Evolutionary conservation across 345 rosid genomes (phyloP).

Genomic region (Rhizophora mangle): DNA sequence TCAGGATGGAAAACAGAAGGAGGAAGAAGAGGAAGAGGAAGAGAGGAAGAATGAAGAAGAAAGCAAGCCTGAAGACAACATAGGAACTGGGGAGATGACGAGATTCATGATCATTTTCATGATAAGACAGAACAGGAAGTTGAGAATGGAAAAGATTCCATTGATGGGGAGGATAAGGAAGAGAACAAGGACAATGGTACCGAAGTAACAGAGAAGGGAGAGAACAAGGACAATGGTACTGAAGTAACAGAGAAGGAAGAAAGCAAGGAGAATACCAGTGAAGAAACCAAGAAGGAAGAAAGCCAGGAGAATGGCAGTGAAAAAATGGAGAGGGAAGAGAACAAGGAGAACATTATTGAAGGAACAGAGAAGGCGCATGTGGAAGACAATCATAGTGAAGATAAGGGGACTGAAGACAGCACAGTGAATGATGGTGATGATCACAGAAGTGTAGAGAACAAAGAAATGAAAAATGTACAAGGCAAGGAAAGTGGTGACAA

Average conservation of each 20-base stretch:
- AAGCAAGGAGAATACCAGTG: conserved; percentile 9
- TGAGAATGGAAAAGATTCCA: background rate
- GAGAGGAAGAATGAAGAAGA: conserved; percentile 37
- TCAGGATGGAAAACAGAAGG: conserved; percentile 37
- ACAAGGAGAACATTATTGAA: background rate
- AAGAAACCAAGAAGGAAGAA: conserved; percentile 11
- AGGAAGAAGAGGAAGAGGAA: conserved; percentile 42
- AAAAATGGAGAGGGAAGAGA: conserved; percentile 10
- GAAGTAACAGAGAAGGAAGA: conserved; percentile 13
- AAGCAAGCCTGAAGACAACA: conserved; percentile 34
- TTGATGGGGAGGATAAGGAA: background rate
- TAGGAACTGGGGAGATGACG: conserved; percentile 23
- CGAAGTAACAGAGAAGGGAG: conserved; percentile 30
- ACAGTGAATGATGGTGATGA: conserved; percentile 3
- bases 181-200: conserved; percentile 26
- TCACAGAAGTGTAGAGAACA: conserved; percentile 10
- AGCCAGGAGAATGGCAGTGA: conserved; percentile 5
- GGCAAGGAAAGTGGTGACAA: conserved; percentile 1
- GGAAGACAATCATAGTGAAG: conserved; percentile 8
- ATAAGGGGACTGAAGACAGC: conserved; percentile 14
- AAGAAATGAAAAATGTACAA: conserved; percentile 17
- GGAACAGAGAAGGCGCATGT: conserved; percentile 18
- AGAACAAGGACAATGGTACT: conserved; percentile 7
- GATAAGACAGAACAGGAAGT: background rate
- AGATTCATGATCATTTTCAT: conserved; percentile 20